These are phyloP conservation scores for Colletotrichum filicis DNA, from an alignment of 2,329 filamentous ascomycete genomes.

Conservation along the genomic window DNA sequence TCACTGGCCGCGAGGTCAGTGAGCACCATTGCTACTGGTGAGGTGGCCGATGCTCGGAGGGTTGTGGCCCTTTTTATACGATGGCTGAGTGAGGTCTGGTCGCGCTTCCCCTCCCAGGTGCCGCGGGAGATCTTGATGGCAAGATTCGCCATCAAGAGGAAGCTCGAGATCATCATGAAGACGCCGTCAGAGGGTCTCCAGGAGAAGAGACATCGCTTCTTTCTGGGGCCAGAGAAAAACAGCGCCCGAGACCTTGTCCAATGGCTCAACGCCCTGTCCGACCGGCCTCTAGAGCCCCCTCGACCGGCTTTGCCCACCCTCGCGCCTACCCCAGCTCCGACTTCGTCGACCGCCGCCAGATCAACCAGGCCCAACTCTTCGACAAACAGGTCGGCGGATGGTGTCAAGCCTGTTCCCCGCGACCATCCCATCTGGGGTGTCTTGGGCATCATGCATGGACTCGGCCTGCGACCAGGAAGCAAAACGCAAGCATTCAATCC, in stretches of 20 bases:
- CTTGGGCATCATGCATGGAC: slow-evolving; percentile 44
- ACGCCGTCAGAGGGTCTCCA: neutral
- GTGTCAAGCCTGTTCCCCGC: neutral
- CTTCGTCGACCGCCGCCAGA: neutral
- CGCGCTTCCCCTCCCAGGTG: neutral
- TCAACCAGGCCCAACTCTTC: neutral
- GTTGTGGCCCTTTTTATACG: too few species aligned
- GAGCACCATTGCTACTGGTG: neutral
- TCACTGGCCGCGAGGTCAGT: neutral
- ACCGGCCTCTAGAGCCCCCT: neutral
- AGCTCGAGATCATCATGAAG: neutral
- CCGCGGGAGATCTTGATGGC: neutral
- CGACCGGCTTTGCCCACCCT: neutral
- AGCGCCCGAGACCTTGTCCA: neutral
- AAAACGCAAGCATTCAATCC: slow-evolving; percentile 36
- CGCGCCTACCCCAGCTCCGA: neutral
- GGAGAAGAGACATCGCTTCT: neutral
- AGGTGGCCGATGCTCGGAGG: too few species aligned
- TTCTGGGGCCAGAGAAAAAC: neutral
- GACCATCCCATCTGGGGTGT: slow-evolving; percentile 44
- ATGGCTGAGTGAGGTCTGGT: neutral
- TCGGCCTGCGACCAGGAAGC: slow-evolving; percentile 19
- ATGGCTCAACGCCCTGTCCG: neutral
- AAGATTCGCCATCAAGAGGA: neutral
- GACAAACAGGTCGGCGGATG: neutral